Evolutionary conservation across 2,329 filamentous ascomycete species (phyloP).

Genomic region (Ceratocystis ficicola): DNA sequence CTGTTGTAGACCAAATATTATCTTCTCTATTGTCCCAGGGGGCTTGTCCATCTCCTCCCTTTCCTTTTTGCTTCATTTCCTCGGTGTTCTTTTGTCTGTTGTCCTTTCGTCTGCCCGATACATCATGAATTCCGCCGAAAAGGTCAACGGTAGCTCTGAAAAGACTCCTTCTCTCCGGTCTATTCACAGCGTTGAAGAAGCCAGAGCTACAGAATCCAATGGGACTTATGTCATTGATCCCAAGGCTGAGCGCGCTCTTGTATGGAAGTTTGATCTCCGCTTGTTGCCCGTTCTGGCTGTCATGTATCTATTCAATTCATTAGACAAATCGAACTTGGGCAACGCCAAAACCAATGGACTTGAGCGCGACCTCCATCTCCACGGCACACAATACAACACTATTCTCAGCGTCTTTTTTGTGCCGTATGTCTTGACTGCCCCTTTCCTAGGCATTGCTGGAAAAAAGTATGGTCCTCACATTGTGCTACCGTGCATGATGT

Average conservation of each 20-base stretch:
- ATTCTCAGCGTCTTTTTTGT: slow-evolving; percentile 63
- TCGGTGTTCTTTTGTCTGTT: no score
- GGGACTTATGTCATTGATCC: slow-evolving; percentile 28
- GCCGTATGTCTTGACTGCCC: slow-evolving; percentile 60
- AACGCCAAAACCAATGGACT: slow-evolving; percentile 46
- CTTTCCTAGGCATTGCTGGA: slow-evolving; percentile 46
- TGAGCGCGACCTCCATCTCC: slow-evolving; percentile 39
- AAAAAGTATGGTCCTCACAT: slow-evolving; percentile 57
- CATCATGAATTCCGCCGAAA: not conserved
- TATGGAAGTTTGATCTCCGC: slow-evolving; percentile 44
- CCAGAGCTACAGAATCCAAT: not conserved
- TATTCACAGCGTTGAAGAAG: slow-evolving; percentile 20
- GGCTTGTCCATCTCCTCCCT: no score
- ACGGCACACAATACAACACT: slow-evolving; percentile 54
- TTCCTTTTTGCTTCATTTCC: no score
- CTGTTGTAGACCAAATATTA: no score
- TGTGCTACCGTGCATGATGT: slow-evolving; percentile 61
- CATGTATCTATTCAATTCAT: slow-evolving; percentile 43
- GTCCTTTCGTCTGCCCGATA: not conserved
- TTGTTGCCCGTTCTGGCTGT: slow-evolving; percentile 42
- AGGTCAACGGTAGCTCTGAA: not conserved
- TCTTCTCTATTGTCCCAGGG: no score
- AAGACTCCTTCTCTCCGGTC: slow-evolving; percentile 24
- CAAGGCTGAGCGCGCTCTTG: slow-evolving; percentile 39
- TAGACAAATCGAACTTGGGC: slow-evolving; percentile 35